phyloP scores from a whole-genome alignment of 1,284 basidiomycete species.

The Heterobasidion parviporum region DNA sequence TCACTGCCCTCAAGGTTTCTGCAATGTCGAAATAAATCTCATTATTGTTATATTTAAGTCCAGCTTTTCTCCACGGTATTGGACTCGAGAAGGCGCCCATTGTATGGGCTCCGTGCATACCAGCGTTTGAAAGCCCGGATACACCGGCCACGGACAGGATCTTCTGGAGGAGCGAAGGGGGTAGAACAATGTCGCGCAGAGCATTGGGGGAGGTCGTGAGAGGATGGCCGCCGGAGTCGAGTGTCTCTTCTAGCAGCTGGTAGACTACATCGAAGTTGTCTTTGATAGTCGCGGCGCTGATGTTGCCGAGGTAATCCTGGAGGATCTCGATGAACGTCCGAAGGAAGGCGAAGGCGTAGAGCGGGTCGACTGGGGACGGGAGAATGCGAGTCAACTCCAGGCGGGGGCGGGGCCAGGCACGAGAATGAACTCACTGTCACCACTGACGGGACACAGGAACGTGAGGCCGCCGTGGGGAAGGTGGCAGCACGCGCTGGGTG shows the following conservation, averaged over 20 bases:
- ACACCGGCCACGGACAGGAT: constrained; percentile 47
- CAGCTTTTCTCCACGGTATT: constrained; percentile 89
- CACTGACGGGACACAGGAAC: constrained; percentile 75
- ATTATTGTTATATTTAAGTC: constrained; percentile 81
- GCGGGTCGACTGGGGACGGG: constrained; percentile 63
- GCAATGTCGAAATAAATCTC: constrained; percentile 92
- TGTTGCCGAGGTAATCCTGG: constrained; percentile 78
- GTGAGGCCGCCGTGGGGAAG: constrained; percentile 69
- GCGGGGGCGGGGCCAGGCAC: too few species aligned
- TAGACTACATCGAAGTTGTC: constrained; percentile 97
- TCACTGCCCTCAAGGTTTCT: constrained; percentile 77
- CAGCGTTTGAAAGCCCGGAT: constrained; percentile 32
- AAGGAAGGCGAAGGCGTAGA: constrained; percentile 86
- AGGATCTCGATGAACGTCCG: constrained; percentile 81
- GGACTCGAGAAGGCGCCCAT: constrained; percentile 75
- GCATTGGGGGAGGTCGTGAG: constrained; percentile 92
- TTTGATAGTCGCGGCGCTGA: constrained; percentile 67
- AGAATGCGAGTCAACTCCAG: constrained; percentile 3
- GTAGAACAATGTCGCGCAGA: constrained; percentile 86
- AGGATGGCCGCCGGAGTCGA: constrained; percentile 88
- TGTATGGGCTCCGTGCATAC: constrained; percentile 26
- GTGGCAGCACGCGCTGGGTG: constrained; percentile 73
- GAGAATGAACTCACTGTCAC: constrained; percentile 49
- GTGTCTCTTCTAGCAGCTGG: constrained; percentile 92
- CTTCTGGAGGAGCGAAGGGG: constrained; percentile 80